Conservation (phyloP, 805 yeast genomes). For the Kluyveromyces siamensis region DNA sequence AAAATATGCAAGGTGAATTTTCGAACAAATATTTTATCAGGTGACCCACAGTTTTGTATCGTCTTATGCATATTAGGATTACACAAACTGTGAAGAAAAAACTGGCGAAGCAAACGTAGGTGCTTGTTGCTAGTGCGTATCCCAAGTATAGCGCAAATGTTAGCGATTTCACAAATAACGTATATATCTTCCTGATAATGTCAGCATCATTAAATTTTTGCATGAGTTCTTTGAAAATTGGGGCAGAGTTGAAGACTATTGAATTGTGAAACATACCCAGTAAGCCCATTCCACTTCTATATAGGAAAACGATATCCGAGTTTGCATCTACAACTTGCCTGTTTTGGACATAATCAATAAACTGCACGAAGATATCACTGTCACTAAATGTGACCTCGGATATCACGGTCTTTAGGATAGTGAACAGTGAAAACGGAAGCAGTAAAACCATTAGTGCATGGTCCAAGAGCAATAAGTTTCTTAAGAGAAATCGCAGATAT, state of each 20-base stretch:
- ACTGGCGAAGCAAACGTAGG: conserved; percentile 21
- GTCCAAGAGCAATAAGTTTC: conserved; percentile 22
- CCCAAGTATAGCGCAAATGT: conserved; percentile 16
- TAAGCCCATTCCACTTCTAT: conserved; percentile 13
- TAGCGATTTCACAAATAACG: conserved; percentile 11
- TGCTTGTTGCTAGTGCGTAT: conserved; percentile 24
- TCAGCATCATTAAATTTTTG: conserved; percentile 1
- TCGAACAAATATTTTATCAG: conserved; percentile 6
- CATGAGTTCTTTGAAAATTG: conserved; percentile 8
- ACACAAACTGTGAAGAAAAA: conserved; percentile 26
- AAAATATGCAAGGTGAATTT: conserved; percentile 4
- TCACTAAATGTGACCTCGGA: conserved; percentile 23
- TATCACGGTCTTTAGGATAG: conserved; percentile 21
- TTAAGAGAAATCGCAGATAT: conserved; percentile 14
- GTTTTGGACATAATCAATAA: conserved; percentile 16
- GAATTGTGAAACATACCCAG: conserved; percentile 27
- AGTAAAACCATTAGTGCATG: conserved; percentile 20
- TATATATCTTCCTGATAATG: conserved; percentile 7
- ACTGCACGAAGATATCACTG: conserved; percentile 20
- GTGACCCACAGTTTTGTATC: conserved; percentile 18
- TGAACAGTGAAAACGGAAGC: conserved; percentile 27
- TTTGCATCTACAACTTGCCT: conserved; percentile 25
- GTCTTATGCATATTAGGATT: conserved; percentile 16
- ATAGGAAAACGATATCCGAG: conserved; percentile 8
- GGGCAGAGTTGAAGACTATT: conserved; percentile 20